Base-by-base conservation (phyloP, 1,139 yeast species). In the Kurtzmaniella quercitrusa region DNA sequence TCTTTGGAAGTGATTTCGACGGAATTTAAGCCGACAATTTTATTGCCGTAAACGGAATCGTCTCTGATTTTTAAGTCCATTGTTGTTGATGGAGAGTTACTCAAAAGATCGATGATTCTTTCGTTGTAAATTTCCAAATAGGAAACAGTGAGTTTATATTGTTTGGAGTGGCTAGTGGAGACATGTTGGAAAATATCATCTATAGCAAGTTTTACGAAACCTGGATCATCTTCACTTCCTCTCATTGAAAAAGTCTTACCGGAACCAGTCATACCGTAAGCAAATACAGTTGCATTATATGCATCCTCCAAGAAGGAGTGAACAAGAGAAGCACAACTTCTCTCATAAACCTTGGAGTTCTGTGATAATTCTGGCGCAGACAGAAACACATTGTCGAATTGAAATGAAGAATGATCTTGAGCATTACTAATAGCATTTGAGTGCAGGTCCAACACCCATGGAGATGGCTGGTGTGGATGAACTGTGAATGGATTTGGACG, bases 251-350 rank as follows among this genome's bases (percentile, higher is more conserved):
- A 85, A 0, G 98, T 91, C 60, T 91, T 91, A 26, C 98, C 98
- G 1, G 96, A 88, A 0, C 98, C 98, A 0, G 98, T 88, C 91
- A 87, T 87, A 40, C 96, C 95, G 57, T 89, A 88, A 2, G 96
- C 96, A 61, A 91, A 88, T 1, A 91, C 82, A 0, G 96, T 91
- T 8, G 93, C 95, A 56, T 89, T 88, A 59, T 69, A 89, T 0
- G 96, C 96, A 30, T 83, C 82, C 36, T 63, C 50, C 50, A 88
- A 67, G 45, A 88, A 82, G 47, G 82, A 78, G 20, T 72, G 65
- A 2, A 91, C 82, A 36, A 88, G 68, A 2, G 78, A 80, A 23
- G 74, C 66, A 36, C 89, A 91, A 1, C 84, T 69, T 16, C 64
- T 63, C 23, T 68, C 66, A 57, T 86, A 91, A 2, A 91, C 87